Base-by-base conservation (phyloP, 495 filamentous ascomycete genomes). In the Halenospora varia region DNA sequence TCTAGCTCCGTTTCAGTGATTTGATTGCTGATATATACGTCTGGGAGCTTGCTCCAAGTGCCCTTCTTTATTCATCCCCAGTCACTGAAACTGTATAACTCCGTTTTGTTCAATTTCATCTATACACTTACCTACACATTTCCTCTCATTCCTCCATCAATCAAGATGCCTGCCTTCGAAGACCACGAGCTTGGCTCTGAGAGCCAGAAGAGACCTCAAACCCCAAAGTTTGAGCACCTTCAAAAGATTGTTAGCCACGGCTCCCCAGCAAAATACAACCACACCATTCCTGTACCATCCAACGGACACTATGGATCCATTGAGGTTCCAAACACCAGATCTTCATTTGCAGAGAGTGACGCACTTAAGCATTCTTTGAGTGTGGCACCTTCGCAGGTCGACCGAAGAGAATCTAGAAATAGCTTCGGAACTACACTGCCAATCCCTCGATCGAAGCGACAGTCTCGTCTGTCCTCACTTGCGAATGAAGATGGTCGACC, bases 371-470 rank as follows among this genome's bases (percentile, higher is more conserved):
- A 90, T 75, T 79, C 81, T 56, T 73, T 91, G 69, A 88, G 83
- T 59, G 68, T 84, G 25, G 69, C 79, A 2, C 87, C 87, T 6
- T 90, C 87, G 1, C 79, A 81, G 70, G 82, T 79, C 68, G 81
- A 85, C 53, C 75, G 87, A 35, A 75, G 88, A 48, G 75, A 82
- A 20, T 90, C 88, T 29, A 81, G 88, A 58, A 92, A 90, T 80
- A 91, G 88, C 11, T 90, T 92, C 63, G 88, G 88, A 48, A 77
- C 86, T 40, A 82, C 86, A 15, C 82, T 92, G 10, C 88, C 88
- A 40, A 92, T 92, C 57, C 88, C 88, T 25, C 73, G 82, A 50
- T 85, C 86, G 23, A 88, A 88, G 66, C 77, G 87, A 47, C 78
- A 80, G 56, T 88, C 86, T 2, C 81, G 87, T 3, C 77, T 89